These are phyloP conservation scores for Sugiyamaella floridensis DNA, from an alignment of 805 yeast genomes.

Conservation along the genomic window DNA sequence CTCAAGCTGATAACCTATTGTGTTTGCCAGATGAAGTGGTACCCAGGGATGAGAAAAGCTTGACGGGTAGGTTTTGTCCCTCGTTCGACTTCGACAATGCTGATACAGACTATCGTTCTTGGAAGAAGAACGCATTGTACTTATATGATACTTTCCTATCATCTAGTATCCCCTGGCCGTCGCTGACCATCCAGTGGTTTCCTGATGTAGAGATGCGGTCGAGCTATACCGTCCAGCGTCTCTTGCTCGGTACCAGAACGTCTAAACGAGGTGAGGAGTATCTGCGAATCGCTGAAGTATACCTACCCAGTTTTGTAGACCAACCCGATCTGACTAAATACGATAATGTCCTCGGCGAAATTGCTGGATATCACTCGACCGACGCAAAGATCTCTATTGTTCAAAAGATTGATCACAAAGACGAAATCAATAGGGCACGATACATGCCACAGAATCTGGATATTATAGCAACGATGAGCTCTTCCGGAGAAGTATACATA, in stretches of 20 bases:
- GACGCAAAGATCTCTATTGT: conserved; percentile 36
- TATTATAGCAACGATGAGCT: conserved; percentile 62
- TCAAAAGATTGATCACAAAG: conserved; percentile 60
- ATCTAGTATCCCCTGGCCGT: conserved; percentile 56
- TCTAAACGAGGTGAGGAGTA: conserved; percentile 50
- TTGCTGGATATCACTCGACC: conserved; percentile 25
- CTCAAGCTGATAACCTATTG: no score
- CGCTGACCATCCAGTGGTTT: conserved; percentile 52
- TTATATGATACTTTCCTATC: conserved; percentile 50
- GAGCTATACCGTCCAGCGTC: conserved; percentile 27
- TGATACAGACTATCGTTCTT: conserved; percentile 37
- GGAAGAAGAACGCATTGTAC: conserved; percentile 57
- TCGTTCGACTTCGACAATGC: background rate
- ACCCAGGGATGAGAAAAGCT: no score
- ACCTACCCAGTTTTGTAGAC: conserved; percentile 11
- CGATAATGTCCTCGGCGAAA: conserved; percentile 32
- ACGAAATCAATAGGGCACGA: conserved; percentile 67
- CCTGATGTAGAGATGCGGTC: conserved; percentile 41
- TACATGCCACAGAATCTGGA: conserved; percentile 86
- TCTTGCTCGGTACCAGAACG: conserved; percentile 60
- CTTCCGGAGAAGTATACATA: conserved; percentile 56
- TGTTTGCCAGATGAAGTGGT: no score
- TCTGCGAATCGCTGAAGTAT: conserved; percentile 33
- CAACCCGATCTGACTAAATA: conserved; percentile 31
- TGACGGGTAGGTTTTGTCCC: background rate